Conservation (phyloP, 2,329 filamentous ascomycete species). For the Alternaria triticina region DNA sequence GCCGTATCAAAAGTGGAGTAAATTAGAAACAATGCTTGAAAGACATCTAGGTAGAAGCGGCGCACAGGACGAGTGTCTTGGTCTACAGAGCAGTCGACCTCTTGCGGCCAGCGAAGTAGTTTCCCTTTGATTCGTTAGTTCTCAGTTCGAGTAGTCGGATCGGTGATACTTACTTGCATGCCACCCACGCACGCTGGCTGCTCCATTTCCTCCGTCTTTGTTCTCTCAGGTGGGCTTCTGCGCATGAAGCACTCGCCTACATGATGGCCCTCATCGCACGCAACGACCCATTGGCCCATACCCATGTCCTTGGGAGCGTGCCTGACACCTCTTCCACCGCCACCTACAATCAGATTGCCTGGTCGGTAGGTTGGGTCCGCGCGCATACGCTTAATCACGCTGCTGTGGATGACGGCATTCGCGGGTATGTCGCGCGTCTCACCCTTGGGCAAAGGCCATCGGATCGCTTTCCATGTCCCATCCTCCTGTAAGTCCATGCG, state of each 20-base stretch:
- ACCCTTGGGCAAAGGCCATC: slow-evolving; percentile 79
- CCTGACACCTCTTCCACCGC: slow-evolving; percentile 73
- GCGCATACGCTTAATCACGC: slow-evolving; percentile 75
- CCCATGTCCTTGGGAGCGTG: slow-evolving; percentile 66
- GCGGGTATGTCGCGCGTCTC: slow-evolving; percentile 78
- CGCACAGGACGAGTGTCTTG: neutral
- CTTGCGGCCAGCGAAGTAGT: neutral
- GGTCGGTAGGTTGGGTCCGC: slow-evolving; percentile 70
- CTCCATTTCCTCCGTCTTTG: slow-evolving; percentile 8
- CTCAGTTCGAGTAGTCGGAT: neutral
- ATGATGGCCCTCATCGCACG: slow-evolving; percentile 68
- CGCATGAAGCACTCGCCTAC: slow-evolving; percentile 72
- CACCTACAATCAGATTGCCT: slow-evolving; percentile 80
- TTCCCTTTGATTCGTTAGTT: neutral
- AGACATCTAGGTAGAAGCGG: neutral
- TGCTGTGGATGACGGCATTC: slow-evolving; percentile 73
- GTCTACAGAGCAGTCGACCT: neutral
- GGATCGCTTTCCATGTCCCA: slow-evolving; percentile 79
- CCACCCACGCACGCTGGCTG: neutral
- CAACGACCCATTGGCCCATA: slow-evolving; percentile 74
- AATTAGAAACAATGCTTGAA: neutral
- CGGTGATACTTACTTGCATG: neutral
- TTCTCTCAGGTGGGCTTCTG: slow-evolving; percentile 23
- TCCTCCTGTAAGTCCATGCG: slow-evolving; percentile 78
- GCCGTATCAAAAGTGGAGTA: neutral